Evolutionary conservation across 1,284 basidiomycete genomes (phyloP), one percentile per base, ranked within the genome.

Genomic region (Trametes polyzona): DNA sequence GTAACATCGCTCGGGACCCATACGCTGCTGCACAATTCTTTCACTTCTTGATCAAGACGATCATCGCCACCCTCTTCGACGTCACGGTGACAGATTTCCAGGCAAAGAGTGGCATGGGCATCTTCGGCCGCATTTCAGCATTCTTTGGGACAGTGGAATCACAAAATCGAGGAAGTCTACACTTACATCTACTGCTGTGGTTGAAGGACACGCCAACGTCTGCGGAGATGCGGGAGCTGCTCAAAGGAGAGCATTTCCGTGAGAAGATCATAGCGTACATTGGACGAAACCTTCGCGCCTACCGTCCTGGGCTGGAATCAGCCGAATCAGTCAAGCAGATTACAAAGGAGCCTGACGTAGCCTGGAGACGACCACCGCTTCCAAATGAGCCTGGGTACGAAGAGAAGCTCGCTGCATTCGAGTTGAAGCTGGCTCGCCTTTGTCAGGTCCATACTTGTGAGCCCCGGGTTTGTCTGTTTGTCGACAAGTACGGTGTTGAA

Each of bases 1-100:
- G 47, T 0, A 77, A 74, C 41, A 69, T 79, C 4, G 71, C 75
- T 0, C 10, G 26, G 0, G 74, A 81, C 64, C 74, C 75, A 12
- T 79, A 67, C 57, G 74, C 74, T 0, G 67, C 74, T 0, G 71
- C 74, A 0, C 65, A 73, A 37, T 80, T 73, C 52, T 80, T 76
- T 52, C 69, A 78, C 39, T 73, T 76, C 43, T 65, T 73, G 0
- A 73, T 80, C 3, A 16, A 60, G 0, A 58, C 62, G 0, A 64
- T 79, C 0, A 48, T 79, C 0, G 63, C 72, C 17, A 67, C 40
- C 0, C 33, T 81, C 0, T 74, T 80, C 51, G 72, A 73, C 0
- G 61, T 80, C 1, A 39, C 68, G n/a, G n/a, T 61, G 64, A 2
- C 8, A 49, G 59, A 4, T 54, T 37, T n/a, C 33, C 51, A 2